These are phyloP conservation scores for Candida palmyrensis DNA, from an alignment of 805 yeast genomes.

Conservation along the genomic window DNA sequence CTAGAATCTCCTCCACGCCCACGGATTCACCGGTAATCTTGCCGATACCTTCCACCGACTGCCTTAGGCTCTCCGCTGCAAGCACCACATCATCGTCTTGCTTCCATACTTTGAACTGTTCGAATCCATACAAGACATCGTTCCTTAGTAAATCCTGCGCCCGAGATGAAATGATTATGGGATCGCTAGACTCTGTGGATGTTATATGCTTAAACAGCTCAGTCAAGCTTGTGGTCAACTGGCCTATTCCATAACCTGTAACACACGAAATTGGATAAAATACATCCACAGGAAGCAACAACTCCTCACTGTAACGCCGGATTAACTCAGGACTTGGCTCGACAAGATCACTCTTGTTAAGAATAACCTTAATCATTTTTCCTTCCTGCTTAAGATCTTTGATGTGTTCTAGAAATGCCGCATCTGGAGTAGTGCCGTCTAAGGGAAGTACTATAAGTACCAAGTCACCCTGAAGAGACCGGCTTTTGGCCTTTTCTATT, in stretches of 20 bases:
- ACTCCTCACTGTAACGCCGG: slow-evolving; percentile 5
- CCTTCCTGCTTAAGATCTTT: slow-evolving; percentile 19
- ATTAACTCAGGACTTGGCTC: slow-evolving; percentile 14
- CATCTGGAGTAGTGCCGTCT: slow-evolving; percentile 27
- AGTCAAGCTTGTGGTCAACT: slow-evolving; percentile 40
- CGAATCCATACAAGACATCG: slow-evolving; percentile 73
- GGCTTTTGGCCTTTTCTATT: slow-evolving; percentile 65
- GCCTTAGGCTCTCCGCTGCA: slow-evolving; percentile 70
- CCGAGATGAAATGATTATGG: slow-evolving; percentile 69
- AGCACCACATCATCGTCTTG: slow-evolving; percentile 65
- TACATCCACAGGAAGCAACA: slow-evolving; percentile 9
- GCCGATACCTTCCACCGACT: slow-evolving; percentile 83
- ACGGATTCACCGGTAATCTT: slow-evolving; percentile 86
- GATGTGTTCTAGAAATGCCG: slow-evolving; percentile 31
- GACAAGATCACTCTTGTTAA: slow-evolving; percentile 60
- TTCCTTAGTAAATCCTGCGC: slow-evolving; percentile 67
- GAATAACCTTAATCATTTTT: slow-evolving; percentile 36
- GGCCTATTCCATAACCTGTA: slow-evolving; percentile 49
- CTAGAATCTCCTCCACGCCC: slow-evolving; percentile 86
- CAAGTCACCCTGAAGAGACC: slow-evolving; percentile 59
- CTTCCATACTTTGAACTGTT: slow-evolving; percentile 51
- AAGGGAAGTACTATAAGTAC: slow-evolving; percentile 62
- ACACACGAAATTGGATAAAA: slow-evolving; percentile 54
- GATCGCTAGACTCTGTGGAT: slow-evolving; percentile 49
- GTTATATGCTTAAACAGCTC: slow-evolving; percentile 45